Evolutionary conservation across 2,329 filamentous ascomycete genomes (phyloP).

Genomic region (Huntiella savannae): DNA sequence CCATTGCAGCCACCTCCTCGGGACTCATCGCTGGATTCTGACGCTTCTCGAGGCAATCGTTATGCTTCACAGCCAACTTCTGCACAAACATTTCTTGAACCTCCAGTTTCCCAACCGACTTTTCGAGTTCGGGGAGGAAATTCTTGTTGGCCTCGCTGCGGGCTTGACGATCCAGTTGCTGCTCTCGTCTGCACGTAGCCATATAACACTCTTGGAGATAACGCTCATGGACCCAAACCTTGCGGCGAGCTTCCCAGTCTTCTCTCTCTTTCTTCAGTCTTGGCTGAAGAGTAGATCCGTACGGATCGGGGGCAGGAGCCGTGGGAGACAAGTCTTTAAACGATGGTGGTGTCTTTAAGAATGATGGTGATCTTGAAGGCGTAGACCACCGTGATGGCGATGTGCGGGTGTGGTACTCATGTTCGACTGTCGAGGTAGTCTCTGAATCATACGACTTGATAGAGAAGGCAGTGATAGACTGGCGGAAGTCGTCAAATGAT

Average conservation of each 20-base stretch:
- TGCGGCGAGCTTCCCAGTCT: background rate
- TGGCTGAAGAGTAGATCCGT: too few relatives aligned
- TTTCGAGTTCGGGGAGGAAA: conserved; percentile 4
- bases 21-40: background rate
- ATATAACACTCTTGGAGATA: conserved; percentile 9
- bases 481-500: conserved; percentile 12
- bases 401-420: conserved; percentile 8
- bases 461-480: conserved; percentile 12
- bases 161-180: background rate
- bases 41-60: background rate
- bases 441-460: conserved; percentile 10
- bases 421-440: conserved; percentile 1
- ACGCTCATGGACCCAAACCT: conserved; percentile 7
- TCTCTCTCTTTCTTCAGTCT: too few relatives aligned
- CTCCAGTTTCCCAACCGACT: conserved; percentile 2
- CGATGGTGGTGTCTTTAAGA: background rate
- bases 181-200: conserved; percentile 3
- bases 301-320: too few relatives aligned
- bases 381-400: conserved; percentile 7
- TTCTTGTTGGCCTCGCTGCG: conserved; percentile 3
- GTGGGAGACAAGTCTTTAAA: too few relatives aligned
- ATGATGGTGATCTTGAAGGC: conserved; percentile 5
- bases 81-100: conserved; percentile 10
- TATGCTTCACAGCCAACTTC: conserved; percentile 6
- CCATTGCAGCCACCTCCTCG: background rate